Base-by-base conservation (phyloP, 2,329 filamentous ascomycete genomes). In the Ceratocystis diversiconidia region DNA sequence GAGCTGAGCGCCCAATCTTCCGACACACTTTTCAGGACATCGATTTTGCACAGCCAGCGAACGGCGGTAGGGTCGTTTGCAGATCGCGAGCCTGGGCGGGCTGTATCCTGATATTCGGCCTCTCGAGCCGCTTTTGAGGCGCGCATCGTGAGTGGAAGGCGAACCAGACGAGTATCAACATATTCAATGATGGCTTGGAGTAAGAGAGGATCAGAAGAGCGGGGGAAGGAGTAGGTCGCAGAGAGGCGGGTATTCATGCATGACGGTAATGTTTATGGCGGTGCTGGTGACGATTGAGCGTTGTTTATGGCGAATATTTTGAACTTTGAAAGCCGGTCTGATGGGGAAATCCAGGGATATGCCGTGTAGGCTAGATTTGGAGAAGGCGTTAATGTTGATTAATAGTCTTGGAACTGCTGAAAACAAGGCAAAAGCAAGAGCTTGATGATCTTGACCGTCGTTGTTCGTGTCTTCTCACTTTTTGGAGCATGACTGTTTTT, bases 141-240 rank as follows among this genome's bases (percentile, higher is more conserved):
- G 3, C 72, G 72, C 22, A 80, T 77, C 73, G 74, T 2, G 68
- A 66, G 30, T 0, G 77, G 74, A 0, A 80, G 73, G 0, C 66
- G 71, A 0, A 71, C 66, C 5, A 80, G 70, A 68, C 78, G 75
- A 1, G 73, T 67, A 0, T 73, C 68, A 19, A 77, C 73, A 63
- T 76, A 71, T 17, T 62, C 22, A 22, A 22, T 57, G 48, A 2
- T 30, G 22, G 25, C 25, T 5, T 7, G 52, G 5, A 32, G 52
- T 6, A 22, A 57, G 19, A 41, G 48, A 10, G 44, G 46, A 30
- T 36, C 10, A 28, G 44, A 28, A 17, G 25, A 36, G 30, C 44
- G 19, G 50, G 48, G 4, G 48, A 10, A 59, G 28, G 17, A 41
- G 55, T 57, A 55, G 25, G 10, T 30, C 57, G 60, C 43, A 28